Percentiles rank a stretch among this genome's conserved stretches.
Evolutionary conservation across 2,329 filamentous ascomycete genomes (phyloP).

Genomic region (Exophiala oligosperma): DNA sequence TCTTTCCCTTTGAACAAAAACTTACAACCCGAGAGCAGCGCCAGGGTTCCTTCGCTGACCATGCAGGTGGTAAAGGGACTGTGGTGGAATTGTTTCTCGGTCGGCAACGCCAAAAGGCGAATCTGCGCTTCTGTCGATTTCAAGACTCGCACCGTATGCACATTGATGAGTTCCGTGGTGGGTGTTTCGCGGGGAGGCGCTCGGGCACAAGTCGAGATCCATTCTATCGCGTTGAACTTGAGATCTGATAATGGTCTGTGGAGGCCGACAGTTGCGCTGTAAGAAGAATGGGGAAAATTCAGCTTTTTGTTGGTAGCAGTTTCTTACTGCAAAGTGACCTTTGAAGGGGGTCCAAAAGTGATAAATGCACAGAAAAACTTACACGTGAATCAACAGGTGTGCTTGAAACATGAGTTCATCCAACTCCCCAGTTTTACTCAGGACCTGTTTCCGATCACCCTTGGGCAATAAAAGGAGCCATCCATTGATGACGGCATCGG

Average conservation of each 20-base stretch:
- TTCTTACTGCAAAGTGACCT: not conserved
- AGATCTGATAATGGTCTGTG: constrained; percentile 45
- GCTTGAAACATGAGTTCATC: constrained; percentile 79
- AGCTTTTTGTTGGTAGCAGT: not conserved
- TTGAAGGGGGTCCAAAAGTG: too few species aligned
- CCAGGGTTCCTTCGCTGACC: constrained; percentile 40
- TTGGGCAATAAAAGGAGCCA: constrained; percentile 43
- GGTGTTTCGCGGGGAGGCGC: not conserved
- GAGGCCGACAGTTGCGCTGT: constrained; percentile 37
- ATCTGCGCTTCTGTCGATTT: constrained; percentile 42
- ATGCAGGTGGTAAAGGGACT: constrained; percentile 45
- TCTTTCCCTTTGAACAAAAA: constrained; percentile 36
- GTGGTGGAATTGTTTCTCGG: constrained; percentile 35
- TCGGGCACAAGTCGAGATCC: constrained; percentile 39
- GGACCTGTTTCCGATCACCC: constrained; percentile 32
- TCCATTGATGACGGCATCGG: constrained; percentile 40
- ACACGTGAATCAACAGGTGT: constrained; percentile 68
- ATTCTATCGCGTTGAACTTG: constrained; percentile 40
- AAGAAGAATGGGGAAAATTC: not conserved
- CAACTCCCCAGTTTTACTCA: constrained; percentile 29
- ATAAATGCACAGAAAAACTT: not conserved
- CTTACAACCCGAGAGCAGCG: constrained; percentile 37
- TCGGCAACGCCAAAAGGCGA: constrained; percentile 40
- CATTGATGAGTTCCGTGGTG: constrained; percentile 32
- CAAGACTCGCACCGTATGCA: constrained; percentile 44